Evolutionary conservation across 345 rosid genomes (phyloP).

Genomic region (Gossypium mustelinum): DNA sequence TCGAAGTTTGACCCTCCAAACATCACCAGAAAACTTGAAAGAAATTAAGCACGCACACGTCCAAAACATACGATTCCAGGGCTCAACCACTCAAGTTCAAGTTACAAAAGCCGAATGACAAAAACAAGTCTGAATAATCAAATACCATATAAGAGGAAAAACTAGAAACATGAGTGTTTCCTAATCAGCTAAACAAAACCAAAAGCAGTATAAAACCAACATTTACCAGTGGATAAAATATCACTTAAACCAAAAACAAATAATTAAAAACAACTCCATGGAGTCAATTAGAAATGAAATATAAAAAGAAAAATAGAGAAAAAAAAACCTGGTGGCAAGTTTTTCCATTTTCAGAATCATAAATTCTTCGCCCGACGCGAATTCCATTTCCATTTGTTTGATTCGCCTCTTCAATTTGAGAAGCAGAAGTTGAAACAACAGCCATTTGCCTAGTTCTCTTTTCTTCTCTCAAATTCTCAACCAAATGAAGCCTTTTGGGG

Average conservation of each 20-base stretch:
- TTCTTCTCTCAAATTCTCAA: not conserved
- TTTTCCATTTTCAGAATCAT: slow-evolving; percentile 59
- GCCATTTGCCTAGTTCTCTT: not conserved
- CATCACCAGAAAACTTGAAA: not conserved
- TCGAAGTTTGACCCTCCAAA: not conserved
- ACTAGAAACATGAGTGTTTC: too few relatives aligned
- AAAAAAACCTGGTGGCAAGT: slow-evolving; percentile 66
- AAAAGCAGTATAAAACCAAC: too few relatives aligned
- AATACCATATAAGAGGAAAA: too few relatives aligned
- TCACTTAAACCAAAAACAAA: not conserved
- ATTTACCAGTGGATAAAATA: not conserved
- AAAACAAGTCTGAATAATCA: too few relatives aligned
- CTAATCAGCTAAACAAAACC: too few relatives aligned
- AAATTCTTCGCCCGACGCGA: slow-evolving; percentile 47
- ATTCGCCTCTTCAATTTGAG: slow-evolving; percentile 9
- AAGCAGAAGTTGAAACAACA: slow-evolving; percentile 3
- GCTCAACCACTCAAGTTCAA: too few relatives aligned
- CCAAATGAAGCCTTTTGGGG: not conserved
- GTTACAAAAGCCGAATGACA: too few relatives aligned
- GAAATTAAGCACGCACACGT: too few relatives aligned
- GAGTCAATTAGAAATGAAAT: not conserved
- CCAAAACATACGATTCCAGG: too few relatives aligned
- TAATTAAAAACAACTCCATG: not conserved
- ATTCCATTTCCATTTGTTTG: slow-evolving; percentile 41
- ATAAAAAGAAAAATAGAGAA: not conserved